Base-by-base conservation (phyloP, 2,329 filamentous ascomycete genomes). In the Pseudogymnoascus sp. region DNA sequence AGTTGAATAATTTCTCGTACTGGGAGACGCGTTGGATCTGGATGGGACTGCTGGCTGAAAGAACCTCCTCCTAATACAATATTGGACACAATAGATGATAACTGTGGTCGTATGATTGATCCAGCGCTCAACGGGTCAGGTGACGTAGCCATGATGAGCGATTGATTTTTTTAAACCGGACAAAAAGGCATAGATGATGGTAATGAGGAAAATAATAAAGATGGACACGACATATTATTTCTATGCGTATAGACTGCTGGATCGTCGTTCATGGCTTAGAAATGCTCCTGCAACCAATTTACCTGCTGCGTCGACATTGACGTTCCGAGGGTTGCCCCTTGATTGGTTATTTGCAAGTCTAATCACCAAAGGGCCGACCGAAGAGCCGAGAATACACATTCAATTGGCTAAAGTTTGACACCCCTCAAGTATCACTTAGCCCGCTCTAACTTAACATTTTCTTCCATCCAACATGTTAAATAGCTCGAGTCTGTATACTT, bases 41-140 rank as follows among this genome's bases (percentile, higher is more conserved):
- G 74, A 69, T 90, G 87, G 74, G 90, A 90, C 71, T 92, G 90
- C 65, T 83, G 80, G 78, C 92, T 94, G 81, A 94, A 94, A 44
- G 89, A 92, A 5, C 88, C 90, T 11, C 88, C 91, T 65, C 90
- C 90, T 68, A 92, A 84, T 71, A 93, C 81, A 41, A 94, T 82
- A 2, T 90, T 89, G 6, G 90, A 90, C 47, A 94, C 81, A 61
- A 86, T 79, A 57, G 80, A 76, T 62, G 86, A 85, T 60, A 93
- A 35, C 17, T 17, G 17, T 17, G 17, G 17, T 17, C 17, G 17
- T 17, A 17, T 17, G 17, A 17, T 17, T 17, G 17, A 17, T 17
- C 17, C 17, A 17, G 17, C 17, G 17, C 17, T 17, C 17, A 17
- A 17, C 17, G 17, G 17, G 17, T 17, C 17, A 17, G 17, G 17